phyloP scores from a whole-genome alignment of 441 rosid genomes.

The Euphorbia schlechtendalii region DNA sequence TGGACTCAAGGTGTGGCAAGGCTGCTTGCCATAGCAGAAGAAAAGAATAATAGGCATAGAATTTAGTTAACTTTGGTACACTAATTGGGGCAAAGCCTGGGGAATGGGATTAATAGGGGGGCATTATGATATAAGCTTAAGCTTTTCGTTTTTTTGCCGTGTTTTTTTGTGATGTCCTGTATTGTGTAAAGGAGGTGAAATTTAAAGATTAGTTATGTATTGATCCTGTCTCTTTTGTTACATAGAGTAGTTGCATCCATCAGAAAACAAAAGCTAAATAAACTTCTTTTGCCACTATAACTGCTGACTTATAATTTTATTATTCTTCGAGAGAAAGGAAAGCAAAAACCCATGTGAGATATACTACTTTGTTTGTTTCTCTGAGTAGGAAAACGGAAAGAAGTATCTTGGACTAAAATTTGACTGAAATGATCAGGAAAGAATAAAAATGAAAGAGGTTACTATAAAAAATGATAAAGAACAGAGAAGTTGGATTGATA shows the following conservation, averaged over 20 bases:
- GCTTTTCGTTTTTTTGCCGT: constrained; percentile 2
- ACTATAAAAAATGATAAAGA: background rate
- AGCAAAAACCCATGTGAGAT: constrained; percentile 35
- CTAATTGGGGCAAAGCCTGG: background rate
- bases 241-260: too few species aligned
- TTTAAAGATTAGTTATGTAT: constrained; percentile 20
- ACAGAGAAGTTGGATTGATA: background rate
- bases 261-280: too few species aligned
- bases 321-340: background rate
- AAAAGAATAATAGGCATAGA: constrained; percentile 50
- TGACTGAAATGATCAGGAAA: constrained; percentile 49
- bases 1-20: constrained; percentile 96
- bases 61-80: constrained; percentile 22
- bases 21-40: constrained; percentile 70
- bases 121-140: too few species aligned
- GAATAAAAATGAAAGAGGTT: constrained; percentile 14
- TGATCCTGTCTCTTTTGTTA: background rate
- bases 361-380: constrained; percentile 16
- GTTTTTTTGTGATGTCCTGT: constrained; percentile 7
- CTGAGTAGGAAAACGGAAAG: constrained; percentile 23
- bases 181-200: constrained; percentile 24
- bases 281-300: too few species aligned
- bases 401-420: constrained; percentile 35
- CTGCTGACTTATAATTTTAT: too few species aligned
- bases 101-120: too few species aligned